Percentiles rank a stretch among this genome's conserved stretches.
phyloP scores from a whole-genome alignment of 768 basidiomycete species.

The Naganishia randhawae region DNA sequence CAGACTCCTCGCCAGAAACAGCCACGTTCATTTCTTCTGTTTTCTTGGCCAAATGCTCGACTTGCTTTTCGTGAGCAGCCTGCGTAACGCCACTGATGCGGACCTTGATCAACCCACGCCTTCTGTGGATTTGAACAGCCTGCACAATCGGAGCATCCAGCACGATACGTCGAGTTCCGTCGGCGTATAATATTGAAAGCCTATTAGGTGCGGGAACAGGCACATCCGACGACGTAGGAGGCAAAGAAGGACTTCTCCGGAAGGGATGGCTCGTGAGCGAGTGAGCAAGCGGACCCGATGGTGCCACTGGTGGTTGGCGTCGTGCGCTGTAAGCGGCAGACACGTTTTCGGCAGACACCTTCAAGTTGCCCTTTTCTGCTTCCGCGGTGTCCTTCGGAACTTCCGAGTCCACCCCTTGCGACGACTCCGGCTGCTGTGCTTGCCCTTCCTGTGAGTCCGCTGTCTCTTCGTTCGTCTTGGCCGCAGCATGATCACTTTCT shows the following conservation, averaged over 20 bases:
- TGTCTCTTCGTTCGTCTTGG: constrained; percentile 8
- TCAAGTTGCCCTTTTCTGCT: constrained; percentile 23
- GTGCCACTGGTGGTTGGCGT: background rate
- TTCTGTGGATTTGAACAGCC: constrained; percentile 70
- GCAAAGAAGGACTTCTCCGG: constrained; percentile 28
- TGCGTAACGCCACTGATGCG: constrained; percentile 31
- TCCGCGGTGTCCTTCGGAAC: constrained; percentile 23
- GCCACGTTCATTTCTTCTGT: constrained; percentile 25
- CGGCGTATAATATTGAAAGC: constrained; percentile 91
- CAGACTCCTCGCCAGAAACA: constrained; percentile 18
- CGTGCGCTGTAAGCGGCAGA: constrained; percentile 29
- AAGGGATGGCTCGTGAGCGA: constrained; percentile 15
- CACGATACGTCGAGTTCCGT: constrained; percentile 77
- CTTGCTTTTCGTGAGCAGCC: constrained; percentile 25
- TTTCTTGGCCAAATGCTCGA: constrained; percentile 24
- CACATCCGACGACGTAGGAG: constrained; percentile 28
- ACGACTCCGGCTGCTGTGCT: background rate
- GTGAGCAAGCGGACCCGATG: constrained; percentile 20
- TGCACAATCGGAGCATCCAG: constrained; percentile 85
- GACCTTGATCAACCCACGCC: constrained; percentile 82
- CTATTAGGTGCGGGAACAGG: constrained; percentile 49
- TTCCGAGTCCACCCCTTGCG: background rate
- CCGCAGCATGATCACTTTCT: constrained; percentile 11
- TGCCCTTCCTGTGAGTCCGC: background rate
- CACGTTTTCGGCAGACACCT: constrained; percentile 30